Conservation (phyloP, 2,329 filamentous ascomycete genomes). For the Fusarium abutilonis region DNA sequence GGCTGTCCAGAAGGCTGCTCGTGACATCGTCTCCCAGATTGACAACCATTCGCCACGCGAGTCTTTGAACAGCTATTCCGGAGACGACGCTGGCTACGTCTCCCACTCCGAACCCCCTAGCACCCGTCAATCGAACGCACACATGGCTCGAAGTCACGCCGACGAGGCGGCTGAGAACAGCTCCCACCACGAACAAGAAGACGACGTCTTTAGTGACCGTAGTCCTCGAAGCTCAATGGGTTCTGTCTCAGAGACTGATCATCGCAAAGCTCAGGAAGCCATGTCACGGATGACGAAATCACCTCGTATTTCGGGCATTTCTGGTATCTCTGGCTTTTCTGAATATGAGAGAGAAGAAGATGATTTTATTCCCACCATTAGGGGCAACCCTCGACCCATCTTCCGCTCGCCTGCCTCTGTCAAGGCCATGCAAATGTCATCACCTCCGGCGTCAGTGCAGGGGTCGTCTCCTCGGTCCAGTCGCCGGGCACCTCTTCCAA, state of each 20-base stretch:
- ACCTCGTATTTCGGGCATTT: slow-evolving; percentile 61
- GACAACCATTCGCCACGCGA: slow-evolving; percentile 49
- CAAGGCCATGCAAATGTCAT: slow-evolving; percentile 76
- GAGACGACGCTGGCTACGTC: slow-evolving; percentile 39
- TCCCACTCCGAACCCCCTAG: slow-evolving; percentile 43
- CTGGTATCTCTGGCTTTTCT: slow-evolving; percentile 63
- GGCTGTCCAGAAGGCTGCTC: slow-evolving; percentile 63
- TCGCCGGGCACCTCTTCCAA: slow-evolving; percentile 59
- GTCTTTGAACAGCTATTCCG: slow-evolving; percentile 40
- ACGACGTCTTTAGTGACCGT: slow-evolving; percentile 68
- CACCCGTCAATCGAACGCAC: slow-evolving; percentile 40
- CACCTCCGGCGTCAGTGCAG: slow-evolving; percentile 67
- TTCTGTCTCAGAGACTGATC: slow-evolving; percentile 56
- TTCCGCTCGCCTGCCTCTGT: slow-evolving; percentile 77
- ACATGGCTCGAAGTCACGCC: slow-evolving; percentile 39
- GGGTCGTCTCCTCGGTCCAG: slow-evolving; percentile 67
- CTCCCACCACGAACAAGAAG: slow-evolving; percentile 62
- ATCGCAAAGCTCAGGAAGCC: slow-evolving; percentile 48
- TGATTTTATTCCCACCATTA: slow-evolving; percentile 63
- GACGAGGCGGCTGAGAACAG: slow-evolving; percentile 55
- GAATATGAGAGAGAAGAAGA: slow-evolving; percentile 58
- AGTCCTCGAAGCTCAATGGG: slow-evolving; percentile 67
- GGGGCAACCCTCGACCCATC: slow-evolving; percentile 68
- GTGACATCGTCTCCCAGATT: slow-evolving; percentile 61
- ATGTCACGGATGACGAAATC: slow-evolving; percentile 49